phyloP scores from a whole-genome alignment of 2,329 filamentous ascomycete genomes.

The Blastomyces silverae region DNA sequence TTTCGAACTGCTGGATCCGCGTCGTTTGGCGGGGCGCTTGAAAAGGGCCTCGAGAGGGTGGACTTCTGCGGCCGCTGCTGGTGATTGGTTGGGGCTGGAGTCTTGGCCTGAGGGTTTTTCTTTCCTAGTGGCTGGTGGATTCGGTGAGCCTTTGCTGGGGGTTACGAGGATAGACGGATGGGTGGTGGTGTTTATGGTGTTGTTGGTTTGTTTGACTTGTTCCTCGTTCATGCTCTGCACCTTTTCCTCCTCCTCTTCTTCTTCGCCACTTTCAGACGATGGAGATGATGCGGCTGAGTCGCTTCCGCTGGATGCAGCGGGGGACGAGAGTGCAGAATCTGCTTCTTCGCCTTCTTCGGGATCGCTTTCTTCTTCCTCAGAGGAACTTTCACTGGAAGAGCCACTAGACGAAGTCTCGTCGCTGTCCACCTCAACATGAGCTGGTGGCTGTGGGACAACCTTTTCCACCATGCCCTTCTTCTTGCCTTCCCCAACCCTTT shows the following conservation, averaged over 20 bases:
- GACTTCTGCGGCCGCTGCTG: slow-evolving; percentile 47
- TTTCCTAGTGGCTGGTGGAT: slow-evolving; percentile 45
- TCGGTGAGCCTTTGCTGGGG: slow-evolving; percentile 37
- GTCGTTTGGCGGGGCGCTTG: slow-evolving; percentile 57
- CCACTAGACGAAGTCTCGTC: slow-evolving; percentile 24
- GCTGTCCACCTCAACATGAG: slow-evolving; percentile 29
- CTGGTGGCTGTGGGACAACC: slow-evolving; percentile 23
- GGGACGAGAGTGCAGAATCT: background rate
- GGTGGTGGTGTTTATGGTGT: background rate
- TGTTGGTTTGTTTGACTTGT: slow-evolving; percentile 15
- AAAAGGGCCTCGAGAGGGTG: slow-evolving; percentile 91
- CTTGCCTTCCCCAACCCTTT: slow-evolving; percentile 18
- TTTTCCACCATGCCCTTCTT: slow-evolving; percentile 17
- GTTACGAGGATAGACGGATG: slow-evolving; percentile 22
- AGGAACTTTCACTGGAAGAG: slow-evolving; percentile 27
- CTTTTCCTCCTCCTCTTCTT: slow-evolving; percentile 25
- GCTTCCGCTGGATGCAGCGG: background rate
- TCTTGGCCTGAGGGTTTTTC: slow-evolving; percentile 28
- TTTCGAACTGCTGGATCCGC: slow-evolving; percentile 27
- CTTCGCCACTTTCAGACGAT: slow-evolving; percentile 24
- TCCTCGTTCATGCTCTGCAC: background rate
- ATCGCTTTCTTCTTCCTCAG: slow-evolving; percentile 23
- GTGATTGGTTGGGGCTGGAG: slow-evolving; percentile 22
- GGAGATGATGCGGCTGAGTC: background rate
- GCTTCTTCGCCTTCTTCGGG: background rate